Evolutionary conservation across 1,139 yeast genomes (phyloP), one percentile per base, ranked within the genome.

Genomic region (Saccharomycopsis hybrid): DNA sequence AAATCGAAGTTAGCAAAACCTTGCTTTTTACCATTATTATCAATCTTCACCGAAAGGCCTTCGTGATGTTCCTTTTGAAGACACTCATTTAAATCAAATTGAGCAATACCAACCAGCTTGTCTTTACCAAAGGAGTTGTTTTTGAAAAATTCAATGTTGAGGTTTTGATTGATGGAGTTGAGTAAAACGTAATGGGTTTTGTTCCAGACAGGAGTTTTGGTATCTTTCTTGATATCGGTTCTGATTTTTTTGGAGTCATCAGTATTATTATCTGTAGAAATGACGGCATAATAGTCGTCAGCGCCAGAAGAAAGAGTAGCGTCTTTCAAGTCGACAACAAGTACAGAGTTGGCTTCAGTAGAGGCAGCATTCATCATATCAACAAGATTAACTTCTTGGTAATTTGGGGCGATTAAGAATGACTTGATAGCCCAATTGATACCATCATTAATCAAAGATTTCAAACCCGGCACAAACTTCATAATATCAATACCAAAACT

Each of bases 331-430:
- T 81, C 80, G 5, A 85, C 77, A 3, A 85, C 82, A 55, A 82
- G 69, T 54, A 80, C 80, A 57, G 90, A 92, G 57, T 72, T 72
- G 1, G 88, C 80, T 57, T 82, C 89, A 52, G 79, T 78, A 3
- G 79, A 67, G 60, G 77, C 78, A 43, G 74, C 76, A 42, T 81
- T 79, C 74, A 84, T 71, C 27, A 84, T 65, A 54, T 82, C 88
- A 62, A 80, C 88, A 41, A 84, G 84, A 60, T 84, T 82, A 54
- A 85, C 68, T 61, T 84, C 92, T 49, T 83, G 66, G 49, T 85
- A 81, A 64, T 85, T 85, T 57, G 95, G 95, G n/a, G 89, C 88
- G 63, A 85, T 84, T 56, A 85, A 66, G 80, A 83, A 74, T 24
- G 37, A 43, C 25, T 44, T 67, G 48, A 94, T 92, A 51, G 85